Base-by-base conservation (phyloP, 345 rosid species). In the Linum usitatissimum region DNA sequence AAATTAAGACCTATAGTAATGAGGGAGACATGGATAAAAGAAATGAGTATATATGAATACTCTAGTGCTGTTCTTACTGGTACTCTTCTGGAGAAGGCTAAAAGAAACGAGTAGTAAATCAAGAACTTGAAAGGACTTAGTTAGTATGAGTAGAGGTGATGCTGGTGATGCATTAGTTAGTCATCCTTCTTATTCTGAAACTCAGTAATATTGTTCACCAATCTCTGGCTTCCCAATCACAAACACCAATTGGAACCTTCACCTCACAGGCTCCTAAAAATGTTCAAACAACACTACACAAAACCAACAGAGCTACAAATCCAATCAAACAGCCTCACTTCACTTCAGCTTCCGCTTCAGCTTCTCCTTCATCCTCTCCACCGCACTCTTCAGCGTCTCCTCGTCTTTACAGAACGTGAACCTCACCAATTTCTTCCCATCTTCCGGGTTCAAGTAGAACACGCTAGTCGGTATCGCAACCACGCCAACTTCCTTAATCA, bases 401-500 rank as follows among this genome's bases (percentile, higher is more conserved):
- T 93, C 99, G 65, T 93, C 99, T 75, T 93, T 90, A 78, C 92
- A 87, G 78, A 93, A 90, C 19, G 99, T 80, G 72, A 93, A 93
- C 68, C 99, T 79, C 64, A 93, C 99, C 76, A 93, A 68, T 45
- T 86, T 83, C 87, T 90, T 93, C 57, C 99, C 99, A 2, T 90
- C 97, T 78, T 90, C 95, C 0, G 97, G 95, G 71, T 93, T 85
- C 68, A 90, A 61, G 83, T 87, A 90, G 76, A 93, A 93, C 15
- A 83, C 92, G 5, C 97, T 87, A 0, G 99, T 87, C 0, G 99
- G 95, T 38, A 93, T 93, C 0, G 97, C 95, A 18, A 79, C 99
- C 9, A 93, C 97, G 10, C 99, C 97, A 19, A 93, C 95, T 78
- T 93, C 92, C 81, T 90, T 82, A 70, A 93, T 90, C 63, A 90